Percentiles rank a stretch among this genome's conserved stretches.
Conservation (phyloP, 2,329 filamentous ascomycete genomes). For the Trichoderma lentiforme region DNA sequence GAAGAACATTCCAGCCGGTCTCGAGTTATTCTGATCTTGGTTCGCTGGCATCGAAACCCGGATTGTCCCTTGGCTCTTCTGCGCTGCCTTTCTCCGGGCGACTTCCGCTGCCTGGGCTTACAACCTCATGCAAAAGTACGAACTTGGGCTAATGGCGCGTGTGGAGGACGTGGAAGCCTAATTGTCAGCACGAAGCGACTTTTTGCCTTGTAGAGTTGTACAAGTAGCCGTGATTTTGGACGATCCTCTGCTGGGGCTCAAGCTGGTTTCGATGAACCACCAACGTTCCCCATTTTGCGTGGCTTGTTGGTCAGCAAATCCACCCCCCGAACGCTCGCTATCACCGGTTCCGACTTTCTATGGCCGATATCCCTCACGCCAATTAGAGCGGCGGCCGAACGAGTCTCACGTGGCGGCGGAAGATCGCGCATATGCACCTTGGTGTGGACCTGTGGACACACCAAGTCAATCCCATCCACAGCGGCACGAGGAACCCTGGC, state of each 20-base stretch:
- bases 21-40: background rate
- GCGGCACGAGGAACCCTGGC: conserved; percentile 33
- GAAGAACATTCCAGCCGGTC: conserved; percentile 6
- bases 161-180: background rate
- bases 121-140: background rate
- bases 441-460: conserved; percentile 10
- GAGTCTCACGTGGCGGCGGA: conserved; percentile 34
- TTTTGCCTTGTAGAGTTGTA: background rate
- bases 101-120: background rate
- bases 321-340: conserved; percentile 1
- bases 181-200: conserved; percentile 4
- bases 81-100: background rate
- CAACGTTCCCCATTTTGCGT: conserved; percentile 4
- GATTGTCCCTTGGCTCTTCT: background rate
- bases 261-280: conserved; percentile 12
- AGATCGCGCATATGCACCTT: conserved; percentile 32
- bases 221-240: background rate
- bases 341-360: conserved; percentile 18
- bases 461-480: conserved; percentile 19
- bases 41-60: background rate
- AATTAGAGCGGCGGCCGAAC: conserved; percentile 16
- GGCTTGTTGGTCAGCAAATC: conserved; percentile 11
- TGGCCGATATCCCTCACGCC: conserved; percentile 16
- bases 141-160: background rate
- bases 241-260: conserved; percentile 1